Conservation (phyloP, 352 stramenopile genomes). For the Aphanomyces stellatus region DNA sequence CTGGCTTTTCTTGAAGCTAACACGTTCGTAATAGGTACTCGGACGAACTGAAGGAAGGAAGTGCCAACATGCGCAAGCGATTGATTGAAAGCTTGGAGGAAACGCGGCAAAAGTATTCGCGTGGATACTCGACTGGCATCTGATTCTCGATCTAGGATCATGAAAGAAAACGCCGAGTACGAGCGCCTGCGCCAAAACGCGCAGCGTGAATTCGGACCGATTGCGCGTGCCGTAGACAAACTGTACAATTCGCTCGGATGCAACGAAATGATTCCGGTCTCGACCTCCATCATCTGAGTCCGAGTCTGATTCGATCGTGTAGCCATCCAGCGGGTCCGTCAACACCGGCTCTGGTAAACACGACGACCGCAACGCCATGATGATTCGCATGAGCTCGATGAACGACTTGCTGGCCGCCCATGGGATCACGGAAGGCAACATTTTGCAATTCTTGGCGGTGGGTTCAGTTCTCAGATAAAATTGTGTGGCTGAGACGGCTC, state of each 20-base stretch:
- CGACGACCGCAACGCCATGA: slow-evolving; percentile 65
- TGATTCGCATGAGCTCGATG: slow-evolving; percentile 77
- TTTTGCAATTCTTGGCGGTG: slow-evolving; percentile 72
- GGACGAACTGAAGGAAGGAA: slow-evolving; percentile 57
- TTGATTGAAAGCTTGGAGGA: slow-evolving; percentile 69
- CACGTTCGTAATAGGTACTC: slow-evolving; percentile 18
- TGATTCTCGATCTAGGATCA: slow-evolving; percentile 31
- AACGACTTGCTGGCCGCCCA: slow-evolving; percentile 71
- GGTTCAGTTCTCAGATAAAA: not conserved
- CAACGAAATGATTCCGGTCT: slow-evolving; percentile 72
- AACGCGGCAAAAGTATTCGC: slow-evolving; percentile 47
- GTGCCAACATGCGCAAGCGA: slow-evolving; percentile 48
- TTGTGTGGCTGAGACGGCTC: not conserved
- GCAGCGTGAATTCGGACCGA: slow-evolving; percentile 58
- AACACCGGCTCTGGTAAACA: slow-evolving; percentile 49
- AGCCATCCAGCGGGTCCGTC: slow-evolving; percentile 24
- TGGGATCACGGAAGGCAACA: slow-evolving; percentile 71
- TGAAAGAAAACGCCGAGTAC: slow-evolving; percentile 67
- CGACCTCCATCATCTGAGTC: not conserved
- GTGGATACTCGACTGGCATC: not conserved
- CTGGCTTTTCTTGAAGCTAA: not conserved
- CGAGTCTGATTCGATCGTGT: not conserved
- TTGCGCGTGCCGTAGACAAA: slow-evolving; percentile 57
- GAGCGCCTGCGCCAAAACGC: slow-evolving; percentile 51
- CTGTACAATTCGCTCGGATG: slow-evolving; percentile 71